Evolutionary conservation across 2,329 filamentous ascomycete species (phyloP).

Genomic region (Aspergillus clavatus): DNA sequence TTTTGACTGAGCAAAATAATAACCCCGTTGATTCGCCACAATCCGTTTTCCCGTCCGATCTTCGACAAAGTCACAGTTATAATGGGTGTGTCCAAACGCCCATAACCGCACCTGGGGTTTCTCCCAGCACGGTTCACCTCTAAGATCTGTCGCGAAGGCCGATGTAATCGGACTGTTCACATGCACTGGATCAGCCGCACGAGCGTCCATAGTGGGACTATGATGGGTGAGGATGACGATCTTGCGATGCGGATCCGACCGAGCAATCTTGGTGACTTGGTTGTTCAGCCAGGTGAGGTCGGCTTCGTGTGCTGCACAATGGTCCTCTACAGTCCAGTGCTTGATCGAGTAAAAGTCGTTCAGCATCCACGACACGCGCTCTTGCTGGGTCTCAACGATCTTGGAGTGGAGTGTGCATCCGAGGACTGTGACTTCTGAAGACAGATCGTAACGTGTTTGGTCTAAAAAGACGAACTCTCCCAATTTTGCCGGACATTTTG

Average conservation of each 20-base stretch:
- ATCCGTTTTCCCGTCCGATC: slow-evolving; percentile 30
- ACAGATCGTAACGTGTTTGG: slow-evolving; percentile 36
- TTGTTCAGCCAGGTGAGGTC: slow-evolving; percentile 39
- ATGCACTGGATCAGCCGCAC: slow-evolving; percentile 30
- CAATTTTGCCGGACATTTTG: slow-evolving; percentile 7
- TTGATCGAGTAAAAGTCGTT: slow-evolving; percentile 51
- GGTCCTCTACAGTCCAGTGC: slow-evolving; percentile 31
- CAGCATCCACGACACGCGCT: slow-evolving; percentile 41
- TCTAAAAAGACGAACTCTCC: slow-evolving; percentile 42
- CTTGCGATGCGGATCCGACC: slow-evolving; percentile 28
- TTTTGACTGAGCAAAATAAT: slow-evolving; percentile 37
- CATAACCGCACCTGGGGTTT: slow-evolving; percentile 38
- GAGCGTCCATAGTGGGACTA: slow-evolving; percentile 27
- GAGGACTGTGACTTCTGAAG: slow-evolving; percentile 36
- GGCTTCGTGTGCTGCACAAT: slow-evolving; percentile 27
- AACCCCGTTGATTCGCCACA: slow-evolving; percentile 40
- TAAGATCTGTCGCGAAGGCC: slow-evolving; percentile 43
- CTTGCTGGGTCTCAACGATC: slow-evolving; percentile 36
- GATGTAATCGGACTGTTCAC: slow-evolving; percentile 28
- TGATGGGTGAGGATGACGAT: slow-evolving; percentile 40
- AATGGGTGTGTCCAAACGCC: slow-evolving; percentile 50
- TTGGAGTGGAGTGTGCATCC: slow-evolving; percentile 50
- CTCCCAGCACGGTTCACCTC: slow-evolving; percentile 36
- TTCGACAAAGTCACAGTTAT: slow-evolving; percentile 39
- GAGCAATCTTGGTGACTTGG: slow-evolving; percentile 29